A percentile compares a stretch with the other conserved stretches of the same genome.
Evolutionary conservation across 495 filamentous ascomycete species (phyloP).

Genomic region (Talaromyces stipitatus): DNA sequence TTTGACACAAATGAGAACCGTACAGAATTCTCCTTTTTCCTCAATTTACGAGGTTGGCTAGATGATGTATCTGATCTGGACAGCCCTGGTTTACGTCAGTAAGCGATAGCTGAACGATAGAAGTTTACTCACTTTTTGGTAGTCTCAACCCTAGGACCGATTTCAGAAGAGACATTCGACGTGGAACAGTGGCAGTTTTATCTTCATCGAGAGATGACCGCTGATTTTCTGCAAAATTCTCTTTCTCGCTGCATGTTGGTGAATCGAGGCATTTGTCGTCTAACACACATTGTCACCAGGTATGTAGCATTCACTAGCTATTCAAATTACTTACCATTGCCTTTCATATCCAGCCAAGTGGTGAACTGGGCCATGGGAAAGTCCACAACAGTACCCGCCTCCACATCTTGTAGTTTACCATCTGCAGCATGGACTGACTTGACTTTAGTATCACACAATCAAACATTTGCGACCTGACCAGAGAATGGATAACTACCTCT

Average conservation of each 20-base stretch:
- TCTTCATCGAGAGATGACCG: neutral
- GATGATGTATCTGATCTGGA: slow-evolving; percentile 16
- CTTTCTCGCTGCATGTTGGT: slow-evolving; percentile 1
- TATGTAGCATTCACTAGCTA: neutral
- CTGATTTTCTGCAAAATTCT: neutral
- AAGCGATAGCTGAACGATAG: neutral
- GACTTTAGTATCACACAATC: neutral
- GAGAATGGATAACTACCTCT: slow-evolving; percentile 10
- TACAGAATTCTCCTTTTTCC: slow-evolving; percentile 21
- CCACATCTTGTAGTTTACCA: slow-evolving; percentile 17
- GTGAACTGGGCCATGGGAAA: slow-evolving; percentile 4
- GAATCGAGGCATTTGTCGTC: neutral
- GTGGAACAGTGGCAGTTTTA: neutral
- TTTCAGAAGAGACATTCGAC: slow-evolving; percentile 4
- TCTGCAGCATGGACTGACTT: slow-evolving; percentile 20
- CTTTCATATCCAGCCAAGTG: neutral
- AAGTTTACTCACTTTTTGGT: slow-evolving; percentile 10
- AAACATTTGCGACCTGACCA: neutral
- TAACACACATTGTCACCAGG: neutral
- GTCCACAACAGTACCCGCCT: slow-evolving; percentile 2
- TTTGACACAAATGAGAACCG: slow-evolving; percentile 23
- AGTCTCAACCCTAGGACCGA: slow-evolving; percentile 18
- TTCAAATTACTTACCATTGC: neutral
- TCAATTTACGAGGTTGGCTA: slow-evolving; percentile 16
- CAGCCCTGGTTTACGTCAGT: slow-evolving; percentile 9